Base-by-base conservation (phyloP, 2,329 filamentous ascomycete species). In the Cladorrhinum sp. region DNA sequence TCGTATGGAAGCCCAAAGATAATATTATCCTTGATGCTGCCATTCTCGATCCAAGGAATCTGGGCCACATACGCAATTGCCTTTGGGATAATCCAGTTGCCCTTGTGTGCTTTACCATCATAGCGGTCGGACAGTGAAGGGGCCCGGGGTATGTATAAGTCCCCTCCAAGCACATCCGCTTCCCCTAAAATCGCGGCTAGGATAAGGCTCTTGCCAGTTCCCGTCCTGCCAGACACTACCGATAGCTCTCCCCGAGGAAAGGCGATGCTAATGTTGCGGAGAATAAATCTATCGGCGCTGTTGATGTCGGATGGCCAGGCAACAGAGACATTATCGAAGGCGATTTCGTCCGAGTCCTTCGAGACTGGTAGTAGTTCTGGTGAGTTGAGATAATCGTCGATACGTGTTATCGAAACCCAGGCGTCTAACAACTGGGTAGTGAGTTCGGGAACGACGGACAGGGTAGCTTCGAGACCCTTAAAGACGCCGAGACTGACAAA, bases 41-140 rank as follows among this genome's bases (percentile, higher is more conserved):
- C 89, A 67, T 93, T 94, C 70, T 94, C 90, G 54, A 95, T 90
- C 91, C 90, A 95, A 0, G 90, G 90, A 8, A 89, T 91, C 70
- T 93, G 90, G 1, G 88, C 85, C 33, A 93, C 88, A 67, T 87
- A 94, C 0, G 90, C 90, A 54, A 92, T 82, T 1, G 88, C 83
- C 1, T 82, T 81, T 6, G 86, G 82, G 14, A 91, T 80, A 50
- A 89, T 86, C 90, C 89, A 92, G 65, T 90, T 82, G 30, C 73
- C 78, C 52, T 71, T 77, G 54, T 83, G 87, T 2, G 89, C 89
- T 63, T 85, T 82, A 56, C 75, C 72, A 66, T 91, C 87, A 64
- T 83, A 81, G 36, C 87, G 80, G 26, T 88, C 80, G 5, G 77
- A 70, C 0, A n/a, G n/a, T n/a, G n/a, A n/a, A n/a, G 82, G 81